These are phyloP conservation scores for Xylaria castorea DNA, from an alignment of 495 filamentous ascomycete genomes.

Conservation along the genomic window DNA sequence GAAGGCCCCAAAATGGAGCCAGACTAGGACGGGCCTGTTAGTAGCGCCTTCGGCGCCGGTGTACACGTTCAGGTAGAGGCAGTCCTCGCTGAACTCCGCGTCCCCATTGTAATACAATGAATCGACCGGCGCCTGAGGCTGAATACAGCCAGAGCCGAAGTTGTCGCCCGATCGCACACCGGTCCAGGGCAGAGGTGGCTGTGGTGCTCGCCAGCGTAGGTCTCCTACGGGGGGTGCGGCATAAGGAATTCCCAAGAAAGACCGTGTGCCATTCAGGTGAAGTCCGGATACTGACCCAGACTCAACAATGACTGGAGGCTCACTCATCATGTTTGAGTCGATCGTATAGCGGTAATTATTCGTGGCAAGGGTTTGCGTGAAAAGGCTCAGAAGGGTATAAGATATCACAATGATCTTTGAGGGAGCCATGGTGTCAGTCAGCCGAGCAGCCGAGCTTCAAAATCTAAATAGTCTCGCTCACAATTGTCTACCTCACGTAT, in stretches of 20 bases:
- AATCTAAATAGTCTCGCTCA: too few relatives aligned
- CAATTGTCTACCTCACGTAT: too few relatives aligned
- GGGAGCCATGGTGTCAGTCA: too few relatives aligned
- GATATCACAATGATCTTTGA: too few relatives aligned
- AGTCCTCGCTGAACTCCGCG: slow-evolving; percentile 45
- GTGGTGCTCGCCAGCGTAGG: slow-evolving; percentile 56
- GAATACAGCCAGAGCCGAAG: neutral
- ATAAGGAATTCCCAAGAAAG: slow-evolving; percentile 68
- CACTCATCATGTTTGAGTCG: neutral
- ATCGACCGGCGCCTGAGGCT: neutral
- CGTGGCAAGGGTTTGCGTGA: too few relatives aligned
- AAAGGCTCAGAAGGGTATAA: too few relatives aligned
- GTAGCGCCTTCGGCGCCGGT: slow-evolving; percentile 22
- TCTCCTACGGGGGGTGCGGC: slow-evolving; percentile 63
- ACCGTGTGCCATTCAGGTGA: slow-evolving; percentile 17
- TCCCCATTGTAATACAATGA: slow-evolving; percentile 47
- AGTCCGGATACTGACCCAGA: slow-evolving; percentile 18
- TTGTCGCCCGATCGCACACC: neutral
- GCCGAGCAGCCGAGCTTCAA: too few relatives aligned
- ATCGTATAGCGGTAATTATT: too few relatives aligned
- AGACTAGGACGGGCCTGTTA: slow-evolving; percentile 30
- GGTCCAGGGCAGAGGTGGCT: neutral
- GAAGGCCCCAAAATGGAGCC: slow-evolving; percentile 45
- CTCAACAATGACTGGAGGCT: neutral
- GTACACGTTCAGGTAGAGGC: slow-evolving; percentile 27